Conservation (phyloP, 2,329 filamentous ascomycete genomes). For the Talaromyces albobiverticillius region DNA sequence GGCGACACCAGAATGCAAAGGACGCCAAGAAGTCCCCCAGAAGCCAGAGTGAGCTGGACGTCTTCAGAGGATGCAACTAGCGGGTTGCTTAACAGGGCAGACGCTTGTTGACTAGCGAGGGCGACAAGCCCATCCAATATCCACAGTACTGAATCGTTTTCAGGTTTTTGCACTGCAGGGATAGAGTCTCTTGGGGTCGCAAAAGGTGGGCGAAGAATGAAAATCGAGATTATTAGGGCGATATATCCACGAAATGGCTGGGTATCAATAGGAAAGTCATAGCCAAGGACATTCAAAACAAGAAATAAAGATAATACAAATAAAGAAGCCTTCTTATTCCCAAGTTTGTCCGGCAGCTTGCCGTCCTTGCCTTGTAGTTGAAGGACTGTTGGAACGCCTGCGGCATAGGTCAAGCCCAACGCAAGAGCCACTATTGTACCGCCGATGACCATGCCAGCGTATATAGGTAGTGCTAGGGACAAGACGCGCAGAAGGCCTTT, state of each 20-base stretch:
- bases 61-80: conserved; percentile 22
- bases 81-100: conserved; percentile 18
- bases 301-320: conserved; percentile 23
- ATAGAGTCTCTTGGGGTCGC: conserved; percentile 12
- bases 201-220: conserved; percentile 51
- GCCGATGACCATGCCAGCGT: conserved; percentile 54
- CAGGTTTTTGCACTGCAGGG: conserved; percentile 19
- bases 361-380: conserved; percentile 13
- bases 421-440: conserved; percentile 53
- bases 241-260: conserved; percentile 47
- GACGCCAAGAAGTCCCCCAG: conserved; percentile 26
- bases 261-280: conserved; percentile 31
- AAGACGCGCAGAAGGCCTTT: conserved; percentile 33
- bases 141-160: conserved; percentile 8
- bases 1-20: conserved; percentile 22
- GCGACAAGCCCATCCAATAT: conserved; percentile 8
- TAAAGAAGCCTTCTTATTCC: conserved; percentile 27
- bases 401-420: conserved; percentile 46
- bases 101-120: conserved; percentile 18
- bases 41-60: conserved; percentile 26
- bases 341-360: conserved; percentile 20
- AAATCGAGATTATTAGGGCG: conserved; percentile 44
- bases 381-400: conserved; percentile 38
- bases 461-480: conserved; percentile 53
- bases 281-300: conserved; percentile 26